Evolutionary conservation across 768 basidiomycete genomes (phyloP).

Genomic region (Suillus sp.): DNA sequence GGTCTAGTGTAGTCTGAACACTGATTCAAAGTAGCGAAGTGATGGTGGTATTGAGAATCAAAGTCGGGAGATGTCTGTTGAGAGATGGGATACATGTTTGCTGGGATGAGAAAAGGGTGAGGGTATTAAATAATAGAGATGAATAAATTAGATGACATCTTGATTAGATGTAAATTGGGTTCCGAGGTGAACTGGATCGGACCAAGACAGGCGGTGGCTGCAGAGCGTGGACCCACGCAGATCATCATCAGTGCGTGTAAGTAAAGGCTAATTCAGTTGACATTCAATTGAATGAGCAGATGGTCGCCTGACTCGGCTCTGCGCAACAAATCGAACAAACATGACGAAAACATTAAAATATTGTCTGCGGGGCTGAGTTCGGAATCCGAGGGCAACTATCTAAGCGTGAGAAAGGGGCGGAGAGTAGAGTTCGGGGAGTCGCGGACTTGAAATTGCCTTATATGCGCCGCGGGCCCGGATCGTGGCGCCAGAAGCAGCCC

Average conservation of each 20-base stretch:
- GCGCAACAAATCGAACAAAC: too few relatives aligned
- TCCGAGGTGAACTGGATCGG: neutral
- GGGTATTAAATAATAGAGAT: neutral
- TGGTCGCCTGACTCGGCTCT: too few relatives aligned
- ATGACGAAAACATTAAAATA: too few relatives aligned
- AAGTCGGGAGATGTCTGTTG: constrained; percentile 1
- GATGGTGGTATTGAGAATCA: constrained; percentile 4
- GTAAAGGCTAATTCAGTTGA: neutral
- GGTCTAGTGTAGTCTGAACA: constrained; percentile 2
- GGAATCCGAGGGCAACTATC: neutral
- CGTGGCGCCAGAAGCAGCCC: constrained; percentile 5
- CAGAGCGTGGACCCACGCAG: neutral
- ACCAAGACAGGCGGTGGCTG: neutral
- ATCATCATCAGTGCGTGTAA: too few relatives aligned
- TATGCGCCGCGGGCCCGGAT: constrained; percentile 4
- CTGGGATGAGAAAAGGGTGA: neutral
- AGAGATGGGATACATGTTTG: constrained; percentile 10
- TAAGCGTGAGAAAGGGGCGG: neutral
- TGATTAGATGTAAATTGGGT: constrained; percentile 1
- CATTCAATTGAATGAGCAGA: too few relatives aligned
- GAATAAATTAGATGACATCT: neutral
- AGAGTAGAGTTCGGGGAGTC: neutral
- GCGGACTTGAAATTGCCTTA: neutral
- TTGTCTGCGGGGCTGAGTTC: too few relatives aligned
- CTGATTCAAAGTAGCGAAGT: too few relatives aligned